Percentiles rank a stretch among this genome's conserved stretches.
These are phyloP conservation scores for Setaria italica DNA, from an alignment of 202 grass and related monocot species.

Conservation along the genomic window DNA sequence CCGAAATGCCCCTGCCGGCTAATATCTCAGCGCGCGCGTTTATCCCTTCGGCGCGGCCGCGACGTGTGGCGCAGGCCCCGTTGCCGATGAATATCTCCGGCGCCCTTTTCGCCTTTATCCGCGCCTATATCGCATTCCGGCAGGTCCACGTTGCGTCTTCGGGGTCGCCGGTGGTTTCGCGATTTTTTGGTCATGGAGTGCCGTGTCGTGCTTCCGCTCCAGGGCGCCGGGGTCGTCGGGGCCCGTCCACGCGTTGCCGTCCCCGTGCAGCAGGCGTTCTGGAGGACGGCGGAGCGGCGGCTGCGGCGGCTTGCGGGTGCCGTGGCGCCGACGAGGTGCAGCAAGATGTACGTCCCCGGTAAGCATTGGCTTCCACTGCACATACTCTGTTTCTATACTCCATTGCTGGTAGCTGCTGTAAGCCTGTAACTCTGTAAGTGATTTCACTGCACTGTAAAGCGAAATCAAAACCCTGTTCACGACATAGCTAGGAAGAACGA, in stretches of 20 bases:
- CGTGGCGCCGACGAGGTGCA: conserved; percentile 49
- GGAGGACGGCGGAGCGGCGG: not conserved
- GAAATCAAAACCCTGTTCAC: not conserved
- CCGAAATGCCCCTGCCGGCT: not conserved
- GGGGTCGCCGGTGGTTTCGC: too few species aligned
- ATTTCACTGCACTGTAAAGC: not conserved
- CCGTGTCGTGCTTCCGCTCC: conserved; percentile 19
- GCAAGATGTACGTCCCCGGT: conserved; percentile 96
- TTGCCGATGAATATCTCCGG: not conserved
- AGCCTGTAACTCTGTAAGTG: not conserved
- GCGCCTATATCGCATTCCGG: not conserved
- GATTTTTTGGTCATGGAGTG: not conserved
- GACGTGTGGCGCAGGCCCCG: not conserved
- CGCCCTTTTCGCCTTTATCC: not conserved
- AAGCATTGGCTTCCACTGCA: not conserved
- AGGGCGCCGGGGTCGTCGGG: not conserved
- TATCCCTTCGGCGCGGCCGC: not conserved
- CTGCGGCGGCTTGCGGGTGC: not conserved
- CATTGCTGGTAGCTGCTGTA: not conserved
- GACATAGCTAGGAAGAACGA: not conserved
- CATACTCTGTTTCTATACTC: not conserved
- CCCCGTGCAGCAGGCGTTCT: conserved; percentile 19
- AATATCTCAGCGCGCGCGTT: not conserved
- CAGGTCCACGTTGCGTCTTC: not conserved
- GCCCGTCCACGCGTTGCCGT: not conserved